Conservation (phyloP, 2,329 filamentous ascomycete species). For the Penicillium psychrosexuale region DNA sequence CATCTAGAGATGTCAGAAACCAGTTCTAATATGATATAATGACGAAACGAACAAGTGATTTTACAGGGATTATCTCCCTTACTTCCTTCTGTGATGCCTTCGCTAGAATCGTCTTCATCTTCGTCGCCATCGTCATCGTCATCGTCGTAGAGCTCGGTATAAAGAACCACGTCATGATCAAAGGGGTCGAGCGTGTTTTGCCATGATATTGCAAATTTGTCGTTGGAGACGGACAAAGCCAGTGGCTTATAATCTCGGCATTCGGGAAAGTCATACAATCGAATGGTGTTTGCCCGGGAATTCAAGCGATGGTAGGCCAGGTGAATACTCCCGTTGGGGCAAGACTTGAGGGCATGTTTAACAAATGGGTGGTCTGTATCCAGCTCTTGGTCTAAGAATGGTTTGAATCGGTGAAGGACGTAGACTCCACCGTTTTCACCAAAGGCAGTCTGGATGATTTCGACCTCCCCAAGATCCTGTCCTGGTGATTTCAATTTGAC, state of each 20-base stretch:
- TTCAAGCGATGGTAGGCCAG: constrained; percentile 30
- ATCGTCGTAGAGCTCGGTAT: constrained; percentile 14
- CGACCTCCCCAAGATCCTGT: constrained; percentile 25
- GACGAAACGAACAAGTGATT: constrained; percentile 21
- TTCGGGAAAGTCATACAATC: constrained; percentile 31
- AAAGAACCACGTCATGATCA: constrained; percentile 32
- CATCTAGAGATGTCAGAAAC: constrained; percentile 17
- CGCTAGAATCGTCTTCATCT: neutral
- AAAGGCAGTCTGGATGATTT: constrained; percentile 35
- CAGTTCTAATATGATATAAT: neutral
- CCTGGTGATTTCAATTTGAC: constrained; percentile 23
- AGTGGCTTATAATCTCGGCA: constrained; percentile 29
- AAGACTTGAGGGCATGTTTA: constrained; percentile 29
- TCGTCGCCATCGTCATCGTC: neutral
- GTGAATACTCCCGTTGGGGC: constrained; percentile 22
- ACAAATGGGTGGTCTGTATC: constrained; percentile 33
- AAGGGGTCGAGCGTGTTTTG: constrained; percentile 22
- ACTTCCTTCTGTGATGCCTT: neutral
- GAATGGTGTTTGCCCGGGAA: constrained; percentile 10
- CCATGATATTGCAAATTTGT: constrained; percentile 41
- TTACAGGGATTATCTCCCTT: neutral
- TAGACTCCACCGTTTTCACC: constrained; percentile 23
- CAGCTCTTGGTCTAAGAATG: constrained; percentile 19
- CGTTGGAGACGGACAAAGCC: constrained; percentile 25
- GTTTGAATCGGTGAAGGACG: constrained; percentile 34